These are phyloP conservation scores for Malus hybrid DNA, from an alignment of 331 rosid genomes.

Conservation along the genomic window DNA sequence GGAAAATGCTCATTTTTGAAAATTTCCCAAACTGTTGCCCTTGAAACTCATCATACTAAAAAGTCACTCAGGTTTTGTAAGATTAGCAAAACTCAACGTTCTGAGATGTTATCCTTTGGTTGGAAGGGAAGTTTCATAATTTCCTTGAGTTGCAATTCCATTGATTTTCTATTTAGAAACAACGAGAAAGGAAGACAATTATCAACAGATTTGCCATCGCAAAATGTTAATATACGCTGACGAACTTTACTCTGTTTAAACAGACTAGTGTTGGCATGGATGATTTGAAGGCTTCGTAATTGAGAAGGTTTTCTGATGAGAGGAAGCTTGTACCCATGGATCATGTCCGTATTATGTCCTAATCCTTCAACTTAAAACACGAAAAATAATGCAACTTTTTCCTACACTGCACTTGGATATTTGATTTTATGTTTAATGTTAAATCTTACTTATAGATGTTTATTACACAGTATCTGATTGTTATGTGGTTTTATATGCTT, in stretches of 20 bases:
- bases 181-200: background rate
- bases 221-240: slow-evolving; percentile 2
- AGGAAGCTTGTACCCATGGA: background rate
- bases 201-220: background rate
- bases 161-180: background rate
- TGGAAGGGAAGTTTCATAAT: background rate
- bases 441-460: background rate
- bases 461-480: background rate
- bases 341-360: background rate
- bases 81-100: background rate
- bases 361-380: background rate
- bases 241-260: slow-evolving; percentile 8
- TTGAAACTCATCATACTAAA: background rate
- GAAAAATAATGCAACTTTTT: background rate
- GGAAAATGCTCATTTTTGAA: background rate
- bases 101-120: background rate
- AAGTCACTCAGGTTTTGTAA: background rate
- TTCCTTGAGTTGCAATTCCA: background rate
- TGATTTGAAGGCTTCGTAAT: slow-evolving; percentile 72
- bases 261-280: slow-evolving; percentile 86
- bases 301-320: slow-evolving; percentile 12
- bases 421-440: background rate
- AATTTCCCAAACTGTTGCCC: too few species aligned
- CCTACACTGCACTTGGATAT: background rate
- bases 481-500: background rate